These are phyloP conservation scores for Juncus effusus DNA, from an alignment of 176 grass and related monocot genomes.

Conservation along the genomic window DNA sequence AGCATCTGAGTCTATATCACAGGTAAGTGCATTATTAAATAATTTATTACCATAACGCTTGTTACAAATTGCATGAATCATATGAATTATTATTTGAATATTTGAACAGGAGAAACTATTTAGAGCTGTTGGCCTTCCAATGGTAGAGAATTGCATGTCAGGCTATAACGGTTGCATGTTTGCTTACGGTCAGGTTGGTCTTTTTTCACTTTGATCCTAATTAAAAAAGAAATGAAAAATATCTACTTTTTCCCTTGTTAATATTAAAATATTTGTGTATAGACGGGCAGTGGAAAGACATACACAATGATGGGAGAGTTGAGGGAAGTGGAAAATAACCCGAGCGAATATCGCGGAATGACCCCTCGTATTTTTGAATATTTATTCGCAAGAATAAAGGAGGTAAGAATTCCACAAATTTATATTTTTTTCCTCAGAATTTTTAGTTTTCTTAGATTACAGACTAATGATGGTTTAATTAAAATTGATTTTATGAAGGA, in stretches of 20 bases:
- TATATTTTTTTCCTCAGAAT: too few relatives aligned
- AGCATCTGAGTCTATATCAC: constrained; percentile 77
- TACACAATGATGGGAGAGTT: constrained; percentile 93
- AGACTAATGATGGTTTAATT: not conserved
- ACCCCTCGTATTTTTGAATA: constrained; percentile 89
- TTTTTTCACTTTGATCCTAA: not conserved
- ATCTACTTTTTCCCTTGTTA: not conserved
- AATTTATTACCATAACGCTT: not conserved
- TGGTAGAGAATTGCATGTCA: constrained; percentile 97
- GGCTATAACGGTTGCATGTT: constrained; percentile 97
- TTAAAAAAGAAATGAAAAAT: too few relatives aligned
- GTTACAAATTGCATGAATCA: not conserved
- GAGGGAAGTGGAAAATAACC: constrained; percentile 39
- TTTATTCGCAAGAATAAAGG: constrained; percentile 72
- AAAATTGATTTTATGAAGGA: constrained; percentile 48
- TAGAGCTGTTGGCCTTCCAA: constrained; percentile 70
- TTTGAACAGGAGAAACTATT: constrained; percentile 66
- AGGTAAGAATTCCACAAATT: constrained; percentile 39
- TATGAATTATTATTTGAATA: not conserved
- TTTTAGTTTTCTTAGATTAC: constrained; percentile 16
- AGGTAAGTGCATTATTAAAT: constrained; percentile 40
- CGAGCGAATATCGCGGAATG: constrained; percentile 57
- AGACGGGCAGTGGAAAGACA: constrained; percentile 95
- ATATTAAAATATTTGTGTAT: constrained; percentile 10
- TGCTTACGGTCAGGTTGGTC: constrained; percentile 81